Evolutionary conservation across 2,329 filamentous ascomycete species (phyloP).

Genomic region (Nemania sp.): DNA sequence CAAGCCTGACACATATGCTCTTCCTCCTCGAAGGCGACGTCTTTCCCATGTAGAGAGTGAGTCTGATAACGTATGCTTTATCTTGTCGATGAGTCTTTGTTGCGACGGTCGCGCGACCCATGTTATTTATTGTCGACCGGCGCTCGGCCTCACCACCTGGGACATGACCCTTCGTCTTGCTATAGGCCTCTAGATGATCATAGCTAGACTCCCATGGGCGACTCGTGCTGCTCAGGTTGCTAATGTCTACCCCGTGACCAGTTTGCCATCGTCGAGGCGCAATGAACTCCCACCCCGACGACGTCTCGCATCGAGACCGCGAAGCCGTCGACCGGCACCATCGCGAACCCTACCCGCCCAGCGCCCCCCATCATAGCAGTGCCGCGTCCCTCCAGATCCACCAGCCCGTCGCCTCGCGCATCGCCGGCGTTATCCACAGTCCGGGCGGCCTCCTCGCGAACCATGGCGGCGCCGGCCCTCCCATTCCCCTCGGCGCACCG

Average conservation of each 20-base stretch:
- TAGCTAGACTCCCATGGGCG: no score
- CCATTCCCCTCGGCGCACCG: conserved; percentile 58
- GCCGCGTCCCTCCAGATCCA: conserved; percentile 89
- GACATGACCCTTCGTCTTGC: no score
- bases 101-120: conserved; percentile 2
- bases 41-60: conserved; percentile 37
- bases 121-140: not conserved
- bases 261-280: conserved; percentile 28
- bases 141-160: no score
- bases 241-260: conserved; percentile 22
- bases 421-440: conserved; percentile 83
- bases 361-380: conserved; percentile 80
- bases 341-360: conserved; percentile 64
- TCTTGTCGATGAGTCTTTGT: conserved; percentile 22
- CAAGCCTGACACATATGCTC: conserved; percentile 1
- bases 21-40: not conserved
- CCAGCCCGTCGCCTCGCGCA: conserved; percentile 85
- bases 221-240: not conserved
- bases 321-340: conserved; percentile 67
- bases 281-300: conserved; percentile 48
- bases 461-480: conserved; percentile 63
- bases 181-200: no score
- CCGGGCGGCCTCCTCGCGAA: conserved; percentile 85
- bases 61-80: conserved; percentile 9
- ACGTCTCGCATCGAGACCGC: conserved; percentile 63